A percentile compares a stretch with the other conserved stretches of the same genome.
Conservation (phyloP, 768 basidiomycete species). For the Tylopilus balloui region DNA sequence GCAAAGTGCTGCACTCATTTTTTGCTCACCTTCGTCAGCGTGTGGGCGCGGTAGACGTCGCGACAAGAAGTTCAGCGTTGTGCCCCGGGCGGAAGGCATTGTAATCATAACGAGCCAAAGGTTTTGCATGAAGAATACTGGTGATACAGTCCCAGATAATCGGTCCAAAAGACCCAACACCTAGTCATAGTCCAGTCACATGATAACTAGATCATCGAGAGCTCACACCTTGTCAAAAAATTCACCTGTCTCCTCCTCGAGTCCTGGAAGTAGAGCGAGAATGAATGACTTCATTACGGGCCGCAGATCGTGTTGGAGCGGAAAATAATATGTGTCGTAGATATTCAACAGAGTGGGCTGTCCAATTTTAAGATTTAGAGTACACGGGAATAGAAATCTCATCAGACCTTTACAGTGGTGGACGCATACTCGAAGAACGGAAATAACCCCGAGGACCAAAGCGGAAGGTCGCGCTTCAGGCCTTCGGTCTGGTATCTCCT, state of each 20-base stretch:
- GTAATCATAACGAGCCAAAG: constrained; percentile 93
- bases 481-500: constrained; percentile 65
- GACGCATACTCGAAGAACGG: constrained; percentile 99
- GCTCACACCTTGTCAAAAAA: constrained; percentile 80
- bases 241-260: constrained; percentile 97
- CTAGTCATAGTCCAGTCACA: constrained; percentile 36
- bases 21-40: constrained; percentile 59
- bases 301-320: constrained; percentile 73
- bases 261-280: constrained; percentile 85
- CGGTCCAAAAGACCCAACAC: constrained; percentile 77
- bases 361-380: background rate
- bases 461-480: constrained; percentile 73
- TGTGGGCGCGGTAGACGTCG: constrained; percentile 70
- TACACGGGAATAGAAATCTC: constrained; percentile 2
- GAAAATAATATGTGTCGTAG: constrained; percentile 91
- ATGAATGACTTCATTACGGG: constrained; percentile 95
- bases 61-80: constrained; percentile 82
- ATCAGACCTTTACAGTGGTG: constrained; percentile 90
- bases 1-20: background rate
- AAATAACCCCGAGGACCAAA: constrained; percentile 96
- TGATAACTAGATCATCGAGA: background rate
- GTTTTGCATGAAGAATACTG: constrained; percentile 91
- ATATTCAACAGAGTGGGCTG: constrained; percentile 85
- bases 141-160: constrained; percentile 78
- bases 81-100: constrained; percentile 76